Evolutionary conservation across 179 eudicot species (phyloP), one percentile per base, ranked within the genome.

Genomic region (Amaranthus tricolor): DNA sequence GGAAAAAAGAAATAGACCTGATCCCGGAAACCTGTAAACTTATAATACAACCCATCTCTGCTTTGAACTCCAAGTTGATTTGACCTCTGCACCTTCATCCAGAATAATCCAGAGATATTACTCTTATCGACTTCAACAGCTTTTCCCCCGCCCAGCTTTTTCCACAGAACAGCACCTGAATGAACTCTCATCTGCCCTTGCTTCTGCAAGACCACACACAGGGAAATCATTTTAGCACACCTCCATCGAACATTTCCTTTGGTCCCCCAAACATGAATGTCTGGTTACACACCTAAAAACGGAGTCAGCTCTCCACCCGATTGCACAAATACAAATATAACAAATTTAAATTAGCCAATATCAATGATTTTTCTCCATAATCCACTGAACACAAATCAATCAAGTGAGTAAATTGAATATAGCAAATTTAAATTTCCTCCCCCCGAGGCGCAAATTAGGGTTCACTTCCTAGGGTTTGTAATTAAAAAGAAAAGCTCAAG

Each of bases 1-100:
- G 8, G 10, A 72, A 57, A 49, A 70, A 53, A 51, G 57, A 17
- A 54, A 17, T 20, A 4, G 0, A 89, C 97, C 97, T 87, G 92
- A 76, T 92, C 97, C 14, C 93, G 91, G 51, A 95, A 95, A 51
- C 99, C 99, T 76, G 81, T 85, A 82, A 95, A 95, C 78, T 95
- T 95, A 81, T 95, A 95, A 70, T 83, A 75, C 11, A 95, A 77
- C 17, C 99, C 99, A 72, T 95, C 99, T 80, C 84, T 95, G 45
- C 84, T 86, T 54, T 82, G 87, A 70, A 95, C 85, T 44, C 99
- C 91, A 68, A 95, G 96, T 82, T 95, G 97, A 82, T 93, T 86
- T 66, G 91, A 80, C 66, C 97, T 87, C 0, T 96, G 99, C 40
- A 93, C 91, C 90, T 93, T 95, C 96, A 91, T 93, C 99, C 99